Evolutionary conservation across 331 rosid species (phyloP), one percentile per base, ranked within the genome.

Genomic region (Prunus yedoensis): DNA sequence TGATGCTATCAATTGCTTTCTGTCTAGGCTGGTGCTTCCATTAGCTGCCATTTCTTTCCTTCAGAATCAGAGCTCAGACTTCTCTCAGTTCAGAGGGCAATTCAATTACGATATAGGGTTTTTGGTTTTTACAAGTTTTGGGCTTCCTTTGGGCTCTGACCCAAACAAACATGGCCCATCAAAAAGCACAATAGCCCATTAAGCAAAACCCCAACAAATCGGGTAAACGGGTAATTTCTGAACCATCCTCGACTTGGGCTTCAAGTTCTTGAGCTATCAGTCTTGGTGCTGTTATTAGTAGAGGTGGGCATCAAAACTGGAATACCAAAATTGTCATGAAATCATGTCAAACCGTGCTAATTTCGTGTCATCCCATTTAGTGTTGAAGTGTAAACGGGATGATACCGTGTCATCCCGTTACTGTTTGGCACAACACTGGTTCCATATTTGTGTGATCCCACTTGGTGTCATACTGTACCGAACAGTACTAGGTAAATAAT

Each of bases 41-140:
- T 32, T 83, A 7, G 84, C 60, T 70, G 85, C 97, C 97, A 94
- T 94, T 76, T 58, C 30, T 58, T 28, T 41, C n/a, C 73, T 70
- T 54, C 64, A 50, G 9, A 46, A 20, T n/a, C 45, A 25, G 51
- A 56, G 54, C 41, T 23, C 50, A 2, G 21, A 4, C 0, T 0
- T 62, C 18, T 16, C 35, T 62, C 67, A 38, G 49, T 67, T 18
- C 15, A 30, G 11, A 12, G 1, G 3, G 3, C n/a, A 27, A 20
- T 1, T 27, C 15, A 17, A 60, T 66, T 6, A 32, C 41, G 71
- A 51, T 14, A 63, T 35, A 63, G 52, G 52, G 16, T 52, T 52
- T 68, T 16, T 53, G 76, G 56, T 25, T 41, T 66, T 25, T 18
- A 14, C 15, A 25, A 15, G 16, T 15, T 7, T 71, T 12, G 51